Evolutionary conservation across 192 early-diverging fungal species (phyloP).

Genomic region (Podila verticillata): DNA sequence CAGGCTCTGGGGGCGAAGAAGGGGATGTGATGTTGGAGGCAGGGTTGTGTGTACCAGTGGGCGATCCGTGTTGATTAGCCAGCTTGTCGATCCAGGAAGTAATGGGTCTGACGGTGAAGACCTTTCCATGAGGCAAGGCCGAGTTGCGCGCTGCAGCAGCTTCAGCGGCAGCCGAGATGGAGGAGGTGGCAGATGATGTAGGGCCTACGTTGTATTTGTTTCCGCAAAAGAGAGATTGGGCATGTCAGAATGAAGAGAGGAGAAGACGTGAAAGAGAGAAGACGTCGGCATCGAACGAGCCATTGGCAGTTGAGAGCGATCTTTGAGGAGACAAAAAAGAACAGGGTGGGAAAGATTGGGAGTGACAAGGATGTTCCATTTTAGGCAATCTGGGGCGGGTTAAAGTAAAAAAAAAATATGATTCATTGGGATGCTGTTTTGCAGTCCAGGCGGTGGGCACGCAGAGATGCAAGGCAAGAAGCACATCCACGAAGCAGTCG

Average conservation of each 20-base stretch:
- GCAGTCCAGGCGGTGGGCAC: background rate
- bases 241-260: background rate
- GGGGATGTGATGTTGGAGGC: background rate
- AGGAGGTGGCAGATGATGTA: background rate
- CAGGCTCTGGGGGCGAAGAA: constrained; percentile 3
- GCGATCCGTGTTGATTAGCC: constrained; percentile 18
- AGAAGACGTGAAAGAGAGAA: background rate
- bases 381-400: background rate
- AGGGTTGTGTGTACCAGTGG: constrained; percentile 5
- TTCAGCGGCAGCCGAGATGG: constrained; percentile 9
- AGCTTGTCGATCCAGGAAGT: constrained; percentile 58
- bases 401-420: constrained; percentile 7
- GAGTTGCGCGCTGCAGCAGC: constrained; percentile 7
- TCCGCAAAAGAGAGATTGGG: background rate
- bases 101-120: constrained; percentile 48
- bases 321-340: background rate
- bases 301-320: constrained; percentile 24
- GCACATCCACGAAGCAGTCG: no score
- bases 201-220: background rate
- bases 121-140: constrained; percentile 19
- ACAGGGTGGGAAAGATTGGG: background rate
- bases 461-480: no score
- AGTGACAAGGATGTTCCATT: background rate
- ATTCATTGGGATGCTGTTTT: no score
- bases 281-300: background rate